A percentile compares a stretch with the other conserved stretches of the same genome.
Evolutionary conservation across 1,284 basidiomycete genomes (phyloP).

Genomic region (Rhodotorula sp.): DNA sequence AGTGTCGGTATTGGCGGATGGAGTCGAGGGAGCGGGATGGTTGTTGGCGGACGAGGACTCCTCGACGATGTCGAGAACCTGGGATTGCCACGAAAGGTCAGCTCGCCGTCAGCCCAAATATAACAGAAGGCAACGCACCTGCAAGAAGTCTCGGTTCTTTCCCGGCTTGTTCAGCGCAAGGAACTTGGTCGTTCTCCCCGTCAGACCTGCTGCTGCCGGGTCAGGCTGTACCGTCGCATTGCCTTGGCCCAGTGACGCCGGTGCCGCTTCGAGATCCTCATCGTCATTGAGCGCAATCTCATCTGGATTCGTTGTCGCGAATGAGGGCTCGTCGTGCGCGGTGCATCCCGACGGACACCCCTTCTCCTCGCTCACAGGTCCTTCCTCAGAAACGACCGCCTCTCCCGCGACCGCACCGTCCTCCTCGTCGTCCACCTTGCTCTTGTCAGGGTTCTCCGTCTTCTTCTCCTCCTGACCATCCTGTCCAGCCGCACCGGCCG

Average conservation of each 20-base stretch:
- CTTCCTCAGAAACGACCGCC: neutral
- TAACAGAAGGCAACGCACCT: constrained; percentile 55
- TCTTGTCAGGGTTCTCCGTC: constrained; percentile 49
- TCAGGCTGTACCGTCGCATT: constrained; percentile 15
- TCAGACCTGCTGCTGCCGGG: constrained; percentile 24
- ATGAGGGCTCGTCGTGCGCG: neutral
- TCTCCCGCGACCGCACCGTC: constrained; percentile 10
- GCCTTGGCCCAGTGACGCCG: neutral
- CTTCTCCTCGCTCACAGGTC: constrained; percentile 23
- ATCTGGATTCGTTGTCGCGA: constrained; percentile 56
- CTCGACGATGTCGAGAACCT: constrained; percentile 68
- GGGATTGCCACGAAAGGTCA: neutral
- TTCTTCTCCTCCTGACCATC: neutral
- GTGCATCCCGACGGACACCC: constrained; percentile 20
- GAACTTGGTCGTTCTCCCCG: constrained; percentile 62
- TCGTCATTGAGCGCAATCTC: constrained; percentile 61
- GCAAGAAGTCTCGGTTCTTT: constrained; percentile 74
- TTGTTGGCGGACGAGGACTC: neutral
- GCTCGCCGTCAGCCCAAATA: fast-evolving
- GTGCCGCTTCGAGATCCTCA: neutral
- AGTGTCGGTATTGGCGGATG: neutral
- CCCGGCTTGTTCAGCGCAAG: constrained; percentile 92
- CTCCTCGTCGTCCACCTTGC: constrained; percentile 46
- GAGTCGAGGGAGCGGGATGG: neutral
- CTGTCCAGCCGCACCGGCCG: no score